Base-by-base conservation (phyloP, 2,329 filamentous ascomycete species). In the Harringtonia aguacate region DNA sequence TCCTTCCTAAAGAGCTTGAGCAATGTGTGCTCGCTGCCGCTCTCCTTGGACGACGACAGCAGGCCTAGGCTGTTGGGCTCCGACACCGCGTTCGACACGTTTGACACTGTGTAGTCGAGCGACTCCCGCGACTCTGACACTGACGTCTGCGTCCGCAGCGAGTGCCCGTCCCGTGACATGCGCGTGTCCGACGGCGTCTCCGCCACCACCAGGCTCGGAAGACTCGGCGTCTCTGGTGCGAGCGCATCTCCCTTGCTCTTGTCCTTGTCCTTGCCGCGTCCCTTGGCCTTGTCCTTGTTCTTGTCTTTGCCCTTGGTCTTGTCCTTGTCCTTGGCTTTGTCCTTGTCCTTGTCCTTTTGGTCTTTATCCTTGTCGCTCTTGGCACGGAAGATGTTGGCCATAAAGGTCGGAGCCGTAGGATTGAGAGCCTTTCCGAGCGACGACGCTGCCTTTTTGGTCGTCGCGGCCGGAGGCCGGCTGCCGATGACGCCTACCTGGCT, bases 401-500 rank as follows among this genome's bases (percentile, higher is more conserved):
- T 90, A 59, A 97, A 97, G 1, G 84, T 86, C 9, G 89, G 89
- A 1, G 90, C 92, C 8, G 86, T 77, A 8, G 92, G 92, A 55
- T 98, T 97, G 24, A 97, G 72, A 55, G 62, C 80, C 65, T 60
- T 79, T 61, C 57, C 81, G 66, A 55, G 57, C 70, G 68, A 38
- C 69, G 46, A 39, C 37, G 39, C 21, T 67, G 55, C 73, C 60
- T 60, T 68, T 33, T 63, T 53, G 8, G 58, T 60, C 5, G 66
- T n/a, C n/a, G n/a, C n/a, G n/a, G n/a, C 64, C 3, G 84, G 86
- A 4, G 44, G 49, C 4, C 81, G 79, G 38, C 86, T 94, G 21
- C 90, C 90, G 52, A 97, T 95, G 1, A 82, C 73, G 20, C 79
- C 78, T 3, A 82, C 73, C 36, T 79, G 71, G 43, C 72, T 75